Evolutionary conservation across 2,329 filamentous ascomycete species (phyloP).

Genomic region (Fusarium musae): DNA sequence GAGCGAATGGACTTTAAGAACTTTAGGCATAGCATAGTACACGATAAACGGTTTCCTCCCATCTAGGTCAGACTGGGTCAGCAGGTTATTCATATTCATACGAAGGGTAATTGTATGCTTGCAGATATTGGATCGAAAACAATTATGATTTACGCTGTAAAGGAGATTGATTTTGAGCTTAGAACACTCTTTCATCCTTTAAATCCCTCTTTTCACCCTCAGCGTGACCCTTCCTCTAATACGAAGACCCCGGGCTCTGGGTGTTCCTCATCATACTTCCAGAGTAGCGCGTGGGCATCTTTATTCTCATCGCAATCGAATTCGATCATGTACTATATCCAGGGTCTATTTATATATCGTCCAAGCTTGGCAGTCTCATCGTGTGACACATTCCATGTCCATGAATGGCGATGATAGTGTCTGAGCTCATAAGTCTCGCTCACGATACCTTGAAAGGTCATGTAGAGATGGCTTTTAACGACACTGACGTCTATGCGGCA

Average conservation of each 20-base stretch:
- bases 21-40: neutral
- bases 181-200: neutral
- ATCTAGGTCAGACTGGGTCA: neutral
- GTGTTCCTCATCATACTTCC: neutral
- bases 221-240: neutral
- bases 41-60: neutral
- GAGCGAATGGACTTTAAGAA: rapidly evolving
- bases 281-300: neutral
- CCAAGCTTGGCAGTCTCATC: neutral
- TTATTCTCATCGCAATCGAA: neutral
- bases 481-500: rapidly evolving
- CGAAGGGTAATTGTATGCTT: neutral
- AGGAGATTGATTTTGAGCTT: neutral
- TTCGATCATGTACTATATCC: neutral
- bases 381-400: neutral
- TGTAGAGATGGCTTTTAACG: neutral
- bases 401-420: neutral
- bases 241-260: rapidly evolving
- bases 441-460: neutral
- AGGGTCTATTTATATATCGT: neutral
- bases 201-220: rapidly evolving
- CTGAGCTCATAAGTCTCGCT: neutral
- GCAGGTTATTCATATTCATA: neutral
- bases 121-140: neutral
- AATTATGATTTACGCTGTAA: too few relatives aligned